These are phyloP conservation scores for Rhododendron molle DNA, from an alignment of 148 eudicot species.

Conservation along the genomic window DNA sequence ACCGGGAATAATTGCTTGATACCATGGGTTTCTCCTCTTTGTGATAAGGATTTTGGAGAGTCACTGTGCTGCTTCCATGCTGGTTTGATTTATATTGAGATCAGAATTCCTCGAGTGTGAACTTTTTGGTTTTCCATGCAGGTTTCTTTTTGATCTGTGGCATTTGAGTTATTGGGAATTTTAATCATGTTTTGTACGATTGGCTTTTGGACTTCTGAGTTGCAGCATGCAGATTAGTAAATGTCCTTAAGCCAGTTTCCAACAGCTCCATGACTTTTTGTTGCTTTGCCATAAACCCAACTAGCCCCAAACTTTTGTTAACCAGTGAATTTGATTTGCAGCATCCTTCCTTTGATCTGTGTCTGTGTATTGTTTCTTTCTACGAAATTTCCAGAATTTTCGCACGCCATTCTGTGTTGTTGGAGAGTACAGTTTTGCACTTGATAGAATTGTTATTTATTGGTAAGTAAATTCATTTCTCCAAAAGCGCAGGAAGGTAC, in stretches of 20 bases:
- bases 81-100: background rate
- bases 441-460: background rate
- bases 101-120: background rate
- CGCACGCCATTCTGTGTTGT: background rate
- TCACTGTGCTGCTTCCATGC: background rate
- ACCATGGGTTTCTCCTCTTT: background rate
- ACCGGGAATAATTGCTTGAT: background rate
- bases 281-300: background rate
- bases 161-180: background rate
- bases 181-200: background rate
- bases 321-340: background rate
- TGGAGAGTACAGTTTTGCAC: conserved; percentile 1
- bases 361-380: background rate
- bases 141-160: background rate
- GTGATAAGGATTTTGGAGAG: background rate
- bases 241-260: background rate
- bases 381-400: background rate
- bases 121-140: background rate
- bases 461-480: background rate
- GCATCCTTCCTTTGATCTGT: background rate
- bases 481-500: background rate
- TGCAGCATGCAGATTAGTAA: background rate
- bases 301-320: background rate
- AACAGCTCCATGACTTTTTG: background rate
- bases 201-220: background rate